phyloP scores from a whole-genome alignment of 225 moss, liverwort and hornwort genomes.

The Pseudisothecium myosuroides region DNA sequence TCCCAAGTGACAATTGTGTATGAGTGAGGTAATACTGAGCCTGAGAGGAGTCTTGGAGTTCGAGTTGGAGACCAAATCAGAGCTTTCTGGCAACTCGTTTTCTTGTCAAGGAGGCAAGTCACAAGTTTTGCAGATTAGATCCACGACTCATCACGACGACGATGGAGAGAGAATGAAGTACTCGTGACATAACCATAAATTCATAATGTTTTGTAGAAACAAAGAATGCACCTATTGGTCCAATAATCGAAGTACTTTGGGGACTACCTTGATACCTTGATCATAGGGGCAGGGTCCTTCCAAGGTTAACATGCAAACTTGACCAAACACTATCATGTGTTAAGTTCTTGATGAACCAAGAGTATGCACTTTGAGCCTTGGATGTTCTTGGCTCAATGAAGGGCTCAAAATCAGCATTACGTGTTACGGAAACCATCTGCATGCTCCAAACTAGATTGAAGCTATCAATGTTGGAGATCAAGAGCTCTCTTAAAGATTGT shows the following conservation, averaged over 20 bases:
- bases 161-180: no score
- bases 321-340: fast-evolving
- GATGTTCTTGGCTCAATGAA: not conserved
- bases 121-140: no score
- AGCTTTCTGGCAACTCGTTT: not conserved
- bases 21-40: not conserved
- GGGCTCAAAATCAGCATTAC: not conserved
- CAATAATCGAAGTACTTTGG: not conserved
- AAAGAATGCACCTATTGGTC: not conserved
- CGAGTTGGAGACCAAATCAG: no score
- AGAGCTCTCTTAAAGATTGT: not conserved
- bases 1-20: not conserved
- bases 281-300: not conserved
- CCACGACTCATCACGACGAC: no score
- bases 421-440: fast-evolving
- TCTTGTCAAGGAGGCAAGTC: not conserved
- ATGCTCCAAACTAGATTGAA: not conserved
- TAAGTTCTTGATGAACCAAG: not conserved
- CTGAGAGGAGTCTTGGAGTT: not conserved
- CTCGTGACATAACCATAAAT: not conserved
- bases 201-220: no score
- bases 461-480: not conserved
- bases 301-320: not conserved
- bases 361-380: fast-evolving
- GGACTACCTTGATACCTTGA: not conserved